phyloP scores from a whole-genome alignment of 2,329 filamentous ascomycete genomes.

The Exophiala phaeomuriformis region DNA sequence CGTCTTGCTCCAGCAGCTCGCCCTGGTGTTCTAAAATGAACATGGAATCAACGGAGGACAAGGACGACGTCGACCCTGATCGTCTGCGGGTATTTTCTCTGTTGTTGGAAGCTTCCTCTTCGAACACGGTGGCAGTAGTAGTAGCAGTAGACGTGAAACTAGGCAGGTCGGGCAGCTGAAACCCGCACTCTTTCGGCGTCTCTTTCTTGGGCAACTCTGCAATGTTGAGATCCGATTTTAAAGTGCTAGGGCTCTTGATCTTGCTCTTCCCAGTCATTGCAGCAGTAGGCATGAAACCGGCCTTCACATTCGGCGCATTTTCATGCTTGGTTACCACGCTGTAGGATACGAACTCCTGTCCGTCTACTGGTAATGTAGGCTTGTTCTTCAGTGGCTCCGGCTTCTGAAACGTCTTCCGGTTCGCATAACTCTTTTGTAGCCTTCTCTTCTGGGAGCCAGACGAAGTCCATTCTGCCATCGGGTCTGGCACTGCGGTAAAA shows the following conservation, averaged over 20 bases:
- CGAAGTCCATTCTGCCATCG: conserved; percentile 5
- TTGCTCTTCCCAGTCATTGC: not conserved
- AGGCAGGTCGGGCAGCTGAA: conserved; percentile 13
- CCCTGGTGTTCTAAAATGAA: conserved; percentile 15
- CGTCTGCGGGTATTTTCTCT: not conserved
- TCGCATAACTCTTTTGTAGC: conserved; percentile 12
- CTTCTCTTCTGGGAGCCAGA: conserved; percentile 16
- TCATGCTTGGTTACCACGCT: conserved; percentile 3
- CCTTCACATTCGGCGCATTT: not conserved
- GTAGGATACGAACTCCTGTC: conserved; percentile 6
- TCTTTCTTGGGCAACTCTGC: conserved; percentile 1
- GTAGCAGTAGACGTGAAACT: conserved; percentile 13
- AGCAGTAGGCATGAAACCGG: conserved; percentile 4
- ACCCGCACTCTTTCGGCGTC: conserved; percentile 1
- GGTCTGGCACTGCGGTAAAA: not conserved
- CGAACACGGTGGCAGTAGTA: conserved; percentile 5
- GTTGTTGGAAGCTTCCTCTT: not conserved
- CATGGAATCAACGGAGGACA: conserved; percentile 21
- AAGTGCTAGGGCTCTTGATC: not conserved
- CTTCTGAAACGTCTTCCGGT: conserved; percentile 10
- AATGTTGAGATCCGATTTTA: conserved; percentile 2
- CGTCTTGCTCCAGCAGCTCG: not conserved
- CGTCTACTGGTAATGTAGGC: not conserved
- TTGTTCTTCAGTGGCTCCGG: conserved; percentile 6
- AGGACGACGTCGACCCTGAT: conserved; percentile 20